Percentiles rank a stretch among this genome's conserved stretches.
Evolutionary conservation across 495 filamentous ascomycete species (phyloP).

Genomic region (Neurospora sp.): DNA sequence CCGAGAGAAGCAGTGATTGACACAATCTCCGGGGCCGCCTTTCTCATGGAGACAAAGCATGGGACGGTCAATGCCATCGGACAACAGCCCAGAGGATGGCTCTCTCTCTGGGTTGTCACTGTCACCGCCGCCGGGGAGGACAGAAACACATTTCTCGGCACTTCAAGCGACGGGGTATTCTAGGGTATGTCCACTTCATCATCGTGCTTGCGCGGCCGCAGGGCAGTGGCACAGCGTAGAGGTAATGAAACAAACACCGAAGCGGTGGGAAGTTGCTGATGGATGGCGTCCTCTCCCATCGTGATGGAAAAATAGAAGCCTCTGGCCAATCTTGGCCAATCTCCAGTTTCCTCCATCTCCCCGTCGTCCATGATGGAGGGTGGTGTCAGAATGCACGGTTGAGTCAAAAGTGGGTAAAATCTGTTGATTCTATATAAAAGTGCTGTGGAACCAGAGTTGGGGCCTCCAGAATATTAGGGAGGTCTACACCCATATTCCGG

Average conservation of each 20-base stretch:
- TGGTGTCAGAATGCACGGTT: too few relatives aligned
- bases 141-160: neutral
- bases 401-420: too few relatives aligned
- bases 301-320: neutral
- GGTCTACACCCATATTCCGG: too few relatives aligned
- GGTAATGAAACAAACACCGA: neutral
- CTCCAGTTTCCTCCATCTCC: neutral
- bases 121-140: neutral
- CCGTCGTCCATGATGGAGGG: neutral
- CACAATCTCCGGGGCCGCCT: neutral
- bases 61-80: neutral
- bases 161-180: neutral
- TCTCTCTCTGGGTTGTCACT: neutral
- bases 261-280: neutral
- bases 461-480: too few relatives aligned
- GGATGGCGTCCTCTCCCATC: neutral
- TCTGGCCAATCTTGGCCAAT: neutral
- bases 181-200: neutral
- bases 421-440: too few relatives aligned
- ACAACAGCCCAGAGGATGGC: neutral
- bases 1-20: neutral
- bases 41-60: neutral
- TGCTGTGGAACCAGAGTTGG: too few relatives aligned
- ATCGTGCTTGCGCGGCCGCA: neutral
- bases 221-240: neutral